Base-by-base conservation (phyloP, 2,329 filamentous ascomycete genomes). In the Colletotrichum euphorbiae region DNA sequence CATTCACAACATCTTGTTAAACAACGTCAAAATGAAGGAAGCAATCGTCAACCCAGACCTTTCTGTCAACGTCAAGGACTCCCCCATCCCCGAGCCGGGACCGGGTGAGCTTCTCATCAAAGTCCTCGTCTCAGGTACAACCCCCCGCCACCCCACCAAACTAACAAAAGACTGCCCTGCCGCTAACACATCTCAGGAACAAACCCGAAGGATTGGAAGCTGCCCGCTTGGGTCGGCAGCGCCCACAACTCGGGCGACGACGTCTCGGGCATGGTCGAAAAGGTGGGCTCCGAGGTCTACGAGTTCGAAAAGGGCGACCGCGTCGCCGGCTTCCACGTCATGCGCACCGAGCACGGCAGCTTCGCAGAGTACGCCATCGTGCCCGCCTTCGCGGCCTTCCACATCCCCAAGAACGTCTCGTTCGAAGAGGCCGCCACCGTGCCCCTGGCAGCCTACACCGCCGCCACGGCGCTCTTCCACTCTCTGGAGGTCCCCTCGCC, bases 341-440 rank as follows among this genome's bases (percentile, higher is more conserved):
- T 90, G 82, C 71, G 76, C 48, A 77, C 78, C 0, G 79, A 82
- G 0, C 74, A 81, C 40, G 89, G 89, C 2, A 83, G 80, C 7
- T 91, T 84, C 69, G 89, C 88, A 3, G 88, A 90, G 73, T 91
- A 90, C 71, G 85, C 87, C 3, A 76, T 90, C 11, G 83, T 84
- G 0, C 84, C 80, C 76, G 80, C 82, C 38, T 80, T 85, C 71
- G 87, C 87, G 0, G 89, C 87, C 0, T 89, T 89, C 73, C 84
- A 84, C 71, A 77, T 89, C 17, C 84, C 87, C 0, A 69, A 78
- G 36, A 75, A 79, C 17, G 80, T 80, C 3, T 81, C 79, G 19
- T 88, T 86, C 59, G 85, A 89, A 75, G 85, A 87, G 75, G 87
- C 82, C 2, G 83, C 87, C 13, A 86, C 87, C 0, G 82, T 89